Percentiles rank a stretch among this genome's conserved stretches.
These are phyloP conservation scores for Physcomitrium patens DNA, from an alignment of 225 moss, liverwort and hornwort species.

Conservation along the genomic window DNA sequence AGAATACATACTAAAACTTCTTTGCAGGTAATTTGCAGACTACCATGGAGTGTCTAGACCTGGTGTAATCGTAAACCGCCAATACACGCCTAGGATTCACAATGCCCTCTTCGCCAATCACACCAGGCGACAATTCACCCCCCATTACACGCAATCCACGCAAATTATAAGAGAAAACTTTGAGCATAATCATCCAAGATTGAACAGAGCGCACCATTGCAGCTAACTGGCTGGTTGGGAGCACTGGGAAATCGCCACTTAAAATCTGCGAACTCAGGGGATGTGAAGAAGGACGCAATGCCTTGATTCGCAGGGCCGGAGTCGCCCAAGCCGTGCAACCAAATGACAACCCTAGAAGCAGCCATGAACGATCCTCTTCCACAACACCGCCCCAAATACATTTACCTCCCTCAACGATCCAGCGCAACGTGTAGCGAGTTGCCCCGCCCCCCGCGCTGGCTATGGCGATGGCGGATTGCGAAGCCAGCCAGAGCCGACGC, in stretches of 20 bases:
- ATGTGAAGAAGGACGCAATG: slow-evolving; percentile 47
- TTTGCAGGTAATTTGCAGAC: too few species aligned
- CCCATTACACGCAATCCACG: too few species aligned
- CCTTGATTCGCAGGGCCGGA: slow-evolving; percentile 55
- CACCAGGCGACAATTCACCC: too few species aligned
- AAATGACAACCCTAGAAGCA: slow-evolving; percentile 58
- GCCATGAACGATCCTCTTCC: slow-evolving; percentile 7
- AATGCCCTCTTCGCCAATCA: too few species aligned
- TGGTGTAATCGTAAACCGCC: neutral
- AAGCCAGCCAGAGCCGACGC: too few species aligned
- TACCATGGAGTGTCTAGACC: neutral
- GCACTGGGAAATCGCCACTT: slow-evolving; percentile 69
- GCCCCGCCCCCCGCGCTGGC: too few species aligned
- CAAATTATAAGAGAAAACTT: too few species aligned
- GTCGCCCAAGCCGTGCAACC: slow-evolving; percentile 72
- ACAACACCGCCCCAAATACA: neutral
- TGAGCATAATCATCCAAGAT: too few species aligned
- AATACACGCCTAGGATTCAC: neutral
- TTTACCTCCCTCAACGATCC: neutral
- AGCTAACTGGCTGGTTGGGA: slow-evolving; percentile 55
- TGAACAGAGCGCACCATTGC: slow-evolving; percentile 40
- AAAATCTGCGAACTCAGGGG: slow-evolving; percentile 42
- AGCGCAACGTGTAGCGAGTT: too few species aligned
- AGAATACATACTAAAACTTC: too few species aligned
- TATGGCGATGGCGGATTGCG: too few species aligned